phyloP scores from a whole-genome alignment of 169 alveolate genomes.

The Plasmodium adleri region DNA sequence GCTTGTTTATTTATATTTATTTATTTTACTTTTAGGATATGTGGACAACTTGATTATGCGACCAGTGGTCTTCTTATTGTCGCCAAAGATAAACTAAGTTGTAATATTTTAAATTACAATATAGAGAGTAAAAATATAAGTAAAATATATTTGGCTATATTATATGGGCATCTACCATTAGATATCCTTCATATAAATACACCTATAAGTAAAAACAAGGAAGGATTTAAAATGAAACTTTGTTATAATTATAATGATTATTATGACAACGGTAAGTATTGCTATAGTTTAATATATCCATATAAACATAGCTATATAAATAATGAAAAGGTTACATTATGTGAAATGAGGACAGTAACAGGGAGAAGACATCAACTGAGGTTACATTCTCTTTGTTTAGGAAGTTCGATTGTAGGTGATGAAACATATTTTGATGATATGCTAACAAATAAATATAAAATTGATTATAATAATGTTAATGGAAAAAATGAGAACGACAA shows the following conservation, averaged over 20 bases:
- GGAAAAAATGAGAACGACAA: not conserved
- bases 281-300: conserved; percentile 71
- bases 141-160: conserved; percentile 69
- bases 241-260: conserved; percentile 68
- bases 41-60: conserved; percentile 77
- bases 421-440: conserved; percentile 75
- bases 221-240: conserved; percentile 71
- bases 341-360: conserved; percentile 73
- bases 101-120: conserved; percentile 55
- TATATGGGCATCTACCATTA: conserved; percentile 71
- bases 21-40: conserved; percentile 32
- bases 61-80: conserved; percentile 75
- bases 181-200: conserved; percentile 53
- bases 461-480: not conserved
- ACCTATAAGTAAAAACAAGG: conserved; percentile 69
- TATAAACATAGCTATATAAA: conserved; percentile 61
- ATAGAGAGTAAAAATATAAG: conserved; percentile 64
- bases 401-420: conserved; percentile 75
- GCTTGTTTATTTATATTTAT: not conserved
- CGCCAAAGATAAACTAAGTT: conserved; percentile 66
- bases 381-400: conserved; percentile 52
- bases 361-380: conserved; percentile 77
- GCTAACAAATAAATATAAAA: conserved; percentile 57
- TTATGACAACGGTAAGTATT: conserved; percentile 71
- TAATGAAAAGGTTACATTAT: conserved; percentile 57